Base-by-base conservation (phyloP, 345 rosid genomes). In the Heritiera littoralis region DNA sequence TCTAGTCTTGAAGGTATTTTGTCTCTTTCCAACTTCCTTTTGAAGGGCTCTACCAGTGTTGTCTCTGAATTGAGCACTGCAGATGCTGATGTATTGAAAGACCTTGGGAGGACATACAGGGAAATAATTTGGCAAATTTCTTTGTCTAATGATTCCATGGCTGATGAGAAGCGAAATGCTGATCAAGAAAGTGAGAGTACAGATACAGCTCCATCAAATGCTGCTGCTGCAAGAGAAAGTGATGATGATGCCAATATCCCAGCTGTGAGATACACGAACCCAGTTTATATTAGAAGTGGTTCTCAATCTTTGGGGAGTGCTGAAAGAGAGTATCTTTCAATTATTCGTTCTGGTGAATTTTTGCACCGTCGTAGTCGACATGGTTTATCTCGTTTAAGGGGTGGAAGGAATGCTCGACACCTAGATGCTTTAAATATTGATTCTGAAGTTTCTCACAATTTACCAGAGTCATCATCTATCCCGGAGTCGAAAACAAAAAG, bases 91-190 rank as follows among this genome's bases (percentile, higher is more conserved):
- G 90, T 91, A 63, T 77, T 95, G 88, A 95, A 87, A 88, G 93
- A 91, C 84, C 87, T 95, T 81, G 96, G 99, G 76, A 78, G 80
- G 87, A 81, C 87, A 66, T 95, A 95, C 84, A 82, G 84, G 86
- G 94, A 92, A 83, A 84, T 89, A 45, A 84, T 91, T 63, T 95
- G 99, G 99, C 99, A 95, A 82, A 85, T 93, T 80, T 91, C 99
- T 72, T 77, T 87, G 83, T 89, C 86, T 77, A 86, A 86, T 79
- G 96, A 91, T 81, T 84, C 92, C 79, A 89, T 91, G 90, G 89
- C 86, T 75, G 97, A 88, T 79, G 97, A 88, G 75, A 92, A 87
- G 84, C 84, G 76, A 59, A 81, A 72, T 87, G 77, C 83, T 79
- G 97, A 87, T 43, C 90, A 75, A 76, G 96, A 88, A 82, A 75